These are phyloP conservation scores for Adiantum capillusveneris DNA, from an alignment of 75 land plant species.

Conservation along the genomic window DNA sequence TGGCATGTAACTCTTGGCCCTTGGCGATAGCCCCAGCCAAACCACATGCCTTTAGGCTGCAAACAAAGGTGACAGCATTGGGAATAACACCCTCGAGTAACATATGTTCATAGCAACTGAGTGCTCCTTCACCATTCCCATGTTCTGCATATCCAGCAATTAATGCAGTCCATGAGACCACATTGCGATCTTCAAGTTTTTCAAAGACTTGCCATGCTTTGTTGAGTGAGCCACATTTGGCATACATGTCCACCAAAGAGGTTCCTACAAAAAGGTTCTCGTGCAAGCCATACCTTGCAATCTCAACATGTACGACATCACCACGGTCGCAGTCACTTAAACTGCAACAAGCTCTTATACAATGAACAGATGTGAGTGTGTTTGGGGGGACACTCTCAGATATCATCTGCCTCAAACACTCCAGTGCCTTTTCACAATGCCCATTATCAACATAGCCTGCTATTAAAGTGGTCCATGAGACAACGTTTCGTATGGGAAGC, in stretches of 20 bases:
- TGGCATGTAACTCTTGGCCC: slow-evolving; percentile 19
- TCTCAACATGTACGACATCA: slow-evolving; percentile 21
- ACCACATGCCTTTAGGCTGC: slow-evolving; percentile 22
- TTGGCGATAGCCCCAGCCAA: slow-evolving; percentile 5
- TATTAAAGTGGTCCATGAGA: slow-evolving; percentile 36
- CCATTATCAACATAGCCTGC: slow-evolving; percentile 22
- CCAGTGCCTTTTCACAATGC: slow-evolving; percentile 16
- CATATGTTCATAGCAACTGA: slow-evolving; percentile 3
- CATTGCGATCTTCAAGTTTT: slow-evolving; percentile 13
- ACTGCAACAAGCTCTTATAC: slow-evolving; percentile 16
- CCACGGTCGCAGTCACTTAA: slow-evolving; percentile 10
- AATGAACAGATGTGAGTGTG: slow-evolving; percentile 14
- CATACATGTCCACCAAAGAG: slow-evolving; percentile 12
- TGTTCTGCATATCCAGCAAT: slow-evolving; percentile 30
- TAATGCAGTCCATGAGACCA: slow-evolving; percentile 30
- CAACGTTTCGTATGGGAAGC: neutral
- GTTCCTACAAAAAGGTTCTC: slow-evolving; percentile 1
- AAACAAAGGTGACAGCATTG: slow-evolving; percentile 22
- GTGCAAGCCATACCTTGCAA: slow-evolving; percentile 16
- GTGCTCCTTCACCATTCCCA: slow-evolving; percentile 13
- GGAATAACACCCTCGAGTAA: slow-evolving; percentile 16
- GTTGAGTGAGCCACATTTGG: slow-evolving; percentile 18
- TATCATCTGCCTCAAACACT: slow-evolving; percentile 10
- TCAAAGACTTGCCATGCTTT: slow-evolving; percentile 27
- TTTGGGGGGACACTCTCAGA: slow-evolving; percentile 7